Evolutionary conservation across 75 land plant genomes (phyloP).

Genomic region (Sequoiadendron giganteum): DNA sequence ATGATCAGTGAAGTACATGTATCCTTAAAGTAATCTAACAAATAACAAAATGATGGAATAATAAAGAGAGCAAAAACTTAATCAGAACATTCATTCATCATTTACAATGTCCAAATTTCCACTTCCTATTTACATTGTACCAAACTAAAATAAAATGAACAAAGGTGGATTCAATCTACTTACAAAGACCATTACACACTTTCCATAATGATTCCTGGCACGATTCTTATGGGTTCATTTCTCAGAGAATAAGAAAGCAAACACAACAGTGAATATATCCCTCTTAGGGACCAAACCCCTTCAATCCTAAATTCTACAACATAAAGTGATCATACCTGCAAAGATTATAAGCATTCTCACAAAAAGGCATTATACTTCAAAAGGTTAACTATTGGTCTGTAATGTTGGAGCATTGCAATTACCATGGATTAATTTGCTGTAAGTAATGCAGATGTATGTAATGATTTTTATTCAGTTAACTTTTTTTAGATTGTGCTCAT

Average conservation of each 20-base stretch:
- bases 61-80: neutral
- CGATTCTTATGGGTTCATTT: neutral
- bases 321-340: neutral
- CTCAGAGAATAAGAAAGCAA: neutral
- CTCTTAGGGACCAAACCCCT: too few species aligned
- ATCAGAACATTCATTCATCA: slow-evolving; percentile 1
- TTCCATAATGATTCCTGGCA: neutral
- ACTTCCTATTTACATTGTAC: neutral
- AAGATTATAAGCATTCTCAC: neutral
- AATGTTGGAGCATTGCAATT: too few species aligned
- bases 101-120: neutral
- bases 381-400: neutral
- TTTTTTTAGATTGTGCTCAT: too few species aligned
- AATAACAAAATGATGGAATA: neutral
- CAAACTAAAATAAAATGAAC: neutral
- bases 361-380: neutral
- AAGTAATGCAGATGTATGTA: too few species aligned
- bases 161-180: neutral
- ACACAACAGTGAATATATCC: neutral
- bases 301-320: neutral
- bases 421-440: too few species aligned
- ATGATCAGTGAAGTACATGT: neutral
- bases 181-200: neutral
- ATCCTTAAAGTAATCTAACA: slow-evolving; percentile 3
- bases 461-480: too few species aligned